A percentile compares a stretch with the other conserved stretches of the same genome.
These are phyloP conservation scores for Lactarius pseudohatsudake DNA, from an alignment of 768 basidiomycete species.

Conservation along the genomic window DNA sequence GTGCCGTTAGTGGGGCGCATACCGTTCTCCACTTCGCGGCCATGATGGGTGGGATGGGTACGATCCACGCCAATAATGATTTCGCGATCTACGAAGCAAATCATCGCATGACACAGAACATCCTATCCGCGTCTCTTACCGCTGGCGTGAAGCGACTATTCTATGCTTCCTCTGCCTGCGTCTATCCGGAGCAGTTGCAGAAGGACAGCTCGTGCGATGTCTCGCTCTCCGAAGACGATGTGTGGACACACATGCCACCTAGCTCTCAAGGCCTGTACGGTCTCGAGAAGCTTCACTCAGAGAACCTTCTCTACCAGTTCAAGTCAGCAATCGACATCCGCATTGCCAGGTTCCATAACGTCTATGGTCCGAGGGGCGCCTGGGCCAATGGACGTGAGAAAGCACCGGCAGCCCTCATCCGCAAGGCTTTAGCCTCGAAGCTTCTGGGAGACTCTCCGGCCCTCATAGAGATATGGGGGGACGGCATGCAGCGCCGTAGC, in stretches of 20 bases:
- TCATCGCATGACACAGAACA: slow-evolving; percentile 48
- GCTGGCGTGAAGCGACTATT: slow-evolving; percentile 47
- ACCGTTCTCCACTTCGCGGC: slow-evolving; percentile 59
- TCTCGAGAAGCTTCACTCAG: slow-evolving; percentile 54
- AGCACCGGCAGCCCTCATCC: slow-evolving; percentile 54
- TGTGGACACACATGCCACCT: slow-evolving; percentile 41
- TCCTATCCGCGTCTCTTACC: slow-evolving; percentile 42
- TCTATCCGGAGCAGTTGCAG: slow-evolving; percentile 52
- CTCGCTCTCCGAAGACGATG: slow-evolving; percentile 48
- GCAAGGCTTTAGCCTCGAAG: slow-evolving; percentile 48
- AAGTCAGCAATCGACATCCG: slow-evolving; percentile 39
- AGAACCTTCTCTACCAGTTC: slow-evolving; percentile 44
- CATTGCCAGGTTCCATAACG: slow-evolving; percentile 58
- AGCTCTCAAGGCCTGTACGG: slow-evolving; percentile 58
- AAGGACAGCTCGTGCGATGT: slow-evolving; percentile 36
- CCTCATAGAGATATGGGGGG: slow-evolving; percentile 57
- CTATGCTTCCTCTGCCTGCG: slow-evolving; percentile 60
- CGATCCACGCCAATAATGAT: slow-evolving; percentile 53
- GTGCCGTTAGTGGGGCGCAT: slow-evolving; percentile 41
- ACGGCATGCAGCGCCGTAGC: slow-evolving; percentile 52
- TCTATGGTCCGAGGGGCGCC: slow-evolving; percentile 54
- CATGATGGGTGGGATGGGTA: slow-evolving; percentile 66
- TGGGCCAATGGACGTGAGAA: slow-evolving; percentile 60
- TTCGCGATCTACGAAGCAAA: slow-evolving; percentile 50
- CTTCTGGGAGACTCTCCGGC: slow-evolving; percentile 20